These are phyloP conservation scores for Kregervanrija fluxuum DNA, from an alignment of 805 yeast genomes.

Conservation along the genomic window DNA sequence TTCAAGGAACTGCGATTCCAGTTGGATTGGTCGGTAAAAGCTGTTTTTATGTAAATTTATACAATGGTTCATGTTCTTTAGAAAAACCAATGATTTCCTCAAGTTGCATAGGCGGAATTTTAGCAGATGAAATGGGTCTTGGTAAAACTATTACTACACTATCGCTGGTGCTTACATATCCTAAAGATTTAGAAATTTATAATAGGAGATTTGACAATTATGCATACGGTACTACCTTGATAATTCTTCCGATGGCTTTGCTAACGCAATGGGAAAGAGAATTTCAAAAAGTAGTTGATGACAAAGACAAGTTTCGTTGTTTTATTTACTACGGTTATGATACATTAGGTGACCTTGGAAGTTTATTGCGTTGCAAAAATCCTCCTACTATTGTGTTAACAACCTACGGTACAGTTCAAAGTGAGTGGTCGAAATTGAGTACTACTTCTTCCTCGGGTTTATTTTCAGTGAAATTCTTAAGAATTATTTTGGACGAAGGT, in stretches of 20 bases:
- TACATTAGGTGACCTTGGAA: slow-evolving; percentile 41
- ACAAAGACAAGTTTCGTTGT: slow-evolving; percentile 32
- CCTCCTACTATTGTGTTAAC: slow-evolving; percentile 73
- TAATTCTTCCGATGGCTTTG: slow-evolving; percentile 86
- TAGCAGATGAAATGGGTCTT: slow-evolving; percentile 96
- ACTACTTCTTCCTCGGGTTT: slow-evolving; percentile 42
- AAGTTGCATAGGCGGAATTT: slow-evolving; percentile 69
- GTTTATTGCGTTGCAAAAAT: slow-evolving; percentile 33
- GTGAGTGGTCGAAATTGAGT: slow-evolving; percentile 54
- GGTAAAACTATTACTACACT: slow-evolving; percentile 88
- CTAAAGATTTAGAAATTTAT: slow-evolving; percentile 33
- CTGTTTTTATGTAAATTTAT: slow-evolving; percentile 66
- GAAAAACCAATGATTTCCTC: slow-evolving; percentile 59
- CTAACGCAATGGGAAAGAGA: slow-evolving; percentile 90
- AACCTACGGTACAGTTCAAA: slow-evolving; percentile 80
- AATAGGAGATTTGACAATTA: slow-evolving; percentile 29
- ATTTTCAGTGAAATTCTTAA: slow-evolving; percentile 63
- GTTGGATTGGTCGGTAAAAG: not conserved
- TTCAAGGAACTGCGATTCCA: not conserved
- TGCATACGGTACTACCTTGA: slow-evolving; percentile 66
- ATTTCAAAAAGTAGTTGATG: slow-evolving; percentile 50
- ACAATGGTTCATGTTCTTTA: slow-evolving; percentile 70
- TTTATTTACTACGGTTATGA: slow-evolving; percentile 73
- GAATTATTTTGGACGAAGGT: slow-evolving; percentile 78
- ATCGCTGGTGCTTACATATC: slow-evolving; percentile 61